Percentiles rank a stretch among this genome's conserved stretches.
These are phyloP conservation scores for Candida michaelii DNA, from an alignment of 805 yeast species.

Conservation along the genomic window DNA sequence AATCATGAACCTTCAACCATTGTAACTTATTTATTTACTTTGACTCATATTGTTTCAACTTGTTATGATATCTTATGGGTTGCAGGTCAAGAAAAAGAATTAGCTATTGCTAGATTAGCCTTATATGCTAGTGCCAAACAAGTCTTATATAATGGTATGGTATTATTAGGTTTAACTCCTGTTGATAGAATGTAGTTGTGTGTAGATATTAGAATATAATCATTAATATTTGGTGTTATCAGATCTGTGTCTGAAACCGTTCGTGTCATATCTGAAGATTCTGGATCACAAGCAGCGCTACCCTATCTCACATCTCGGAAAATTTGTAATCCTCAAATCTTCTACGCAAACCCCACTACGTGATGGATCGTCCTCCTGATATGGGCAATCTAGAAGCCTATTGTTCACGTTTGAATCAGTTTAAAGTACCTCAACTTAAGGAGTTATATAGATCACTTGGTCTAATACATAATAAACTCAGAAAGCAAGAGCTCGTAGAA, in stretches of 20 bases:
- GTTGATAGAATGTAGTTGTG: constrained; percentile 86
- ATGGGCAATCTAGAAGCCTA: neutral
- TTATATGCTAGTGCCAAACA: constrained; percentile 87
- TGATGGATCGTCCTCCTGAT: neutral
- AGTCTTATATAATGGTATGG: constrained; percentile 87
- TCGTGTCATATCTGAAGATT: too few relatives aligned
- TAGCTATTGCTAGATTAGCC: constrained; percentile 90
- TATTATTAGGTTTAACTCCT: constrained; percentile 89
- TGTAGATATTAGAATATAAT: neutral
- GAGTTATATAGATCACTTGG: constrained; percentile 16
- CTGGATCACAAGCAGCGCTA: too few relatives aligned
- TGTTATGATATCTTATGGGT: constrained; percentile 96
- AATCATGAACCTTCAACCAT: constrained; percentile 91
- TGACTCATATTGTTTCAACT: constrained; percentile 93
- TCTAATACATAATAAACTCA: constrained; percentile 52
- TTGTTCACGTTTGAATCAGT: neutral
- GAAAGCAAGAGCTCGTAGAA: constrained; percentile 60
- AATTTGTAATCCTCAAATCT: too few relatives aligned
- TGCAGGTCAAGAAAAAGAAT: constrained; percentile 85
- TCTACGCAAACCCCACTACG: too few relatives aligned
- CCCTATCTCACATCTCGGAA: too few relatives aligned
- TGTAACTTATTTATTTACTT: constrained; percentile 88
- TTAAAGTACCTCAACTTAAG: constrained; percentile 55
- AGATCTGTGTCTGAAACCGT: too few relatives aligned
- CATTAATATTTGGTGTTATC: too few relatives aligned